Percentiles rank a stretch among this genome's conserved stretches.
These are phyloP conservation scores for Xerocomellus dryophilus DNA, from an alignment of 768 basidiomycete species.

Conservation along the genomic window DNA sequence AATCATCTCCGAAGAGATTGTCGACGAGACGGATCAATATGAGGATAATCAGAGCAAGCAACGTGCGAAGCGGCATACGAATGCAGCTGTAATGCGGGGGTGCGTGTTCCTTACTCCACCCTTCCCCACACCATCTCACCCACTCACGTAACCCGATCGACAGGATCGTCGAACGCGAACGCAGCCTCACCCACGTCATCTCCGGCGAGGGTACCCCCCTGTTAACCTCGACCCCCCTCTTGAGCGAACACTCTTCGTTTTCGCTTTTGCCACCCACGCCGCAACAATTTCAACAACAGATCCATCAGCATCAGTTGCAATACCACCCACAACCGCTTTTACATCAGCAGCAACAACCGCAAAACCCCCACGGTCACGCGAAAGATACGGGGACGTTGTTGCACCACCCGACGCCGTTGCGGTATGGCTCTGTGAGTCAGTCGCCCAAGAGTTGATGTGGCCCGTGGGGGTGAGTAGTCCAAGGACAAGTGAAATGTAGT, in stretches of 20 bases:
- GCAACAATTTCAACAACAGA: conserved; percentile 17
- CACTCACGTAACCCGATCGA: neutral
- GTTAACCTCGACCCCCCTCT: conserved; percentile 19
- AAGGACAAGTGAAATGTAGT: no score
- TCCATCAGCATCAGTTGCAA: conserved; percentile 16
- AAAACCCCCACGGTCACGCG: neutral
- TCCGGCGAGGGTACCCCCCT: conserved; percentile 38
- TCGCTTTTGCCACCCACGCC: conserved; percentile 15
- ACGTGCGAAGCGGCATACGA: conserved; percentile 66
- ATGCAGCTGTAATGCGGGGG: conserved; percentile 78
- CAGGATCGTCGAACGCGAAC: conserved; percentile 57
- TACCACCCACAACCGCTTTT: neutral
- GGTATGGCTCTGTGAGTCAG: conserved; percentile 15
- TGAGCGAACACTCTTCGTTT: conserved; percentile 10
- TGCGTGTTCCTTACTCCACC: conserved; percentile 26
- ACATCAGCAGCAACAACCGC: neutral
- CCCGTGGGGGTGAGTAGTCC: no score
- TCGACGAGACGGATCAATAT: conserved; percentile 91
- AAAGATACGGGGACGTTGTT: conserved; percentile 4
- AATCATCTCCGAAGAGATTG: conserved; percentile 94
- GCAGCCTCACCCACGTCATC: conserved; percentile 29
- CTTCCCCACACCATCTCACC: neutral
- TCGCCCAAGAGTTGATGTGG: conserved; percentile 14
- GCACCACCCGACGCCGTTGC: conserved; percentile 10
- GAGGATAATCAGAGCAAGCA: conserved; percentile 83